Evolutionary conservation across 768 basidiomycete genomes (phyloP), one percentile per base, ranked within the genome.

Genomic region (Cystobasidiopsis lactophilus): DNA sequence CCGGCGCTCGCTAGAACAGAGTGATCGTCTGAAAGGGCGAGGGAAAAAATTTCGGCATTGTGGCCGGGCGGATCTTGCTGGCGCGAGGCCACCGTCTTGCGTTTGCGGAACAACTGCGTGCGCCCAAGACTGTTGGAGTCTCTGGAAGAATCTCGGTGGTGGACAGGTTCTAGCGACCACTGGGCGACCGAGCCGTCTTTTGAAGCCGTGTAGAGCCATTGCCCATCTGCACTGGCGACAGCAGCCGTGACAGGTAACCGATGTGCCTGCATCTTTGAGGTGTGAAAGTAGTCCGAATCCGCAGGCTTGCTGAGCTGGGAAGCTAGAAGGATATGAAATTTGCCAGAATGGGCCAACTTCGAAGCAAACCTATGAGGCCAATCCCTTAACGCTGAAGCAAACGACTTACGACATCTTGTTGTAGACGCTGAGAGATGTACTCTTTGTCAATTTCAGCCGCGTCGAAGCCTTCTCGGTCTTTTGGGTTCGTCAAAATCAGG

Each of bases 381-480:
- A 30, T 18, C 23, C n/a, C 14, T 45, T 45, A 48, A 10, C 23
- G 13, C 5, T n/a, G 47, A 18, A 31, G 40, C 21, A 19, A 33
- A 13, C 33, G 14, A 70, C 71, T 51, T 38, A 73, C 72, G 4
- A 91, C 86, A 69, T 95, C 91, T 65, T 86, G 78, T 65, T 86
- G 85, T 57, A 98, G 71, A 52, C 93, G 72, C 19, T 86, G 74
- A 40, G 82, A 82, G 56, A 98, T 83, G 57, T 95, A 72, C 58
- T 95, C 91, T 60, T 77, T 76, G 71, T 98, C 93, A 26, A 96
- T 78, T 60, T 95, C 89, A 1, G 84, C 88, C 3, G 93, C 93
- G 64, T 98, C 91, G 57, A 78, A 88, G 57, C 86, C 86, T 3
- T 30, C 30, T 31, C 82, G 84, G 24, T 88, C 88, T 54, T 78